Evolutionary conservation across 768 basidiomycete species (phyloP).

Genomic region (Boletus bicolor): DNA sequence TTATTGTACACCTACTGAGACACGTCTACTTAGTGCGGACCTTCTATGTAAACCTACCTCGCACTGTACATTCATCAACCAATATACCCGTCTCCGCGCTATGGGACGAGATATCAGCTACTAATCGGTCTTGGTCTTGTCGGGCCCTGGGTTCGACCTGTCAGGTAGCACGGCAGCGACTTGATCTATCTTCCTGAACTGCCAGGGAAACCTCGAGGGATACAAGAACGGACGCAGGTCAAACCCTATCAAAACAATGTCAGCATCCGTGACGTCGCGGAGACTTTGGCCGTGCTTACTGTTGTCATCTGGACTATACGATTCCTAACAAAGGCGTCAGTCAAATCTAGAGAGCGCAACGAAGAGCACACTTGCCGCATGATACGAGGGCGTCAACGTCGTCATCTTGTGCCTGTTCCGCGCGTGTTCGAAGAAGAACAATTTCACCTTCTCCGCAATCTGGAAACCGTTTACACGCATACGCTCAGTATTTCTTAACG

Average conservation of each 20-base stretch:
- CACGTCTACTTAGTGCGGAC: background rate
- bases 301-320: conserved; percentile 96
- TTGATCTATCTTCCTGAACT: conserved; percentile 93
- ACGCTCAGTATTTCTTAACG: conserved; percentile 24
- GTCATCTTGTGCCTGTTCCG: conserved; percentile 99
- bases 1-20: conserved; percentile 3
- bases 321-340: conserved; percentile 54
- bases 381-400: conserved; percentile 88
- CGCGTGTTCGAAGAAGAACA: conserved; percentile 96
- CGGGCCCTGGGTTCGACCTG: conserved; percentile 43
- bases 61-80: conserved; percentile 10
- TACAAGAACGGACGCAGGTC: conserved; percentile 97
- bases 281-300: conserved; percentile 46
- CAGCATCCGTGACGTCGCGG: background rate
- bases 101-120: background rate
- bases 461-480: background rate
- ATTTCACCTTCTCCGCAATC: conserved; percentile 97
- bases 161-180: conserved; percentile 76
- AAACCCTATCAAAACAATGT: conserved; percentile 56
- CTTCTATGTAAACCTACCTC: background rate
- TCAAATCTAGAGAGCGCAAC: background rate
- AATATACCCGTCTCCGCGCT: background rate
- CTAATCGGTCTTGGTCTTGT: conserved; percentile 51
- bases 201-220: conserved; percentile 92
- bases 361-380: conserved; percentile 61